Evolutionary conservation across 352 stramenopile genomes (phyloP), one percentile per base, ranked within the genome.

Genomic region (Thraustochytrium striatum): DNA sequence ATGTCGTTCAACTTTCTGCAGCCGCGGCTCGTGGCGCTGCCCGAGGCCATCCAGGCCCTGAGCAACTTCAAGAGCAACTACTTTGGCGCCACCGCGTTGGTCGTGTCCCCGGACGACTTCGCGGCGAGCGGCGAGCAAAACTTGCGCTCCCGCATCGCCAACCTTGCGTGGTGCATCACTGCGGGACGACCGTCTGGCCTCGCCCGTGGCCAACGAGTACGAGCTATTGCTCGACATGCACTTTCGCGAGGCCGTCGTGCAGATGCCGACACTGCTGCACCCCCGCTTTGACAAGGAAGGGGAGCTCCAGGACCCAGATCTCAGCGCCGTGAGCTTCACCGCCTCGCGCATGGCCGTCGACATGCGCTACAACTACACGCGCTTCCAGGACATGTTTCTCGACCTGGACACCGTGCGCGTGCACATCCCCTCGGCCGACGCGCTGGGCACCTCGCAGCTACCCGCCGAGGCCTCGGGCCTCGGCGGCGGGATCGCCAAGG

Each of bases 51-150:
- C 21, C 32, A 75, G 9, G 65, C 65, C 33, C 13, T 75, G 16
- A 50, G 11, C 3, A 75, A 75, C 39, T 75, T 75, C 28, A 39
- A 75, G 25, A 38, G 30, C 21, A 75, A 75, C 52, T 75, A 75
- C 65, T 75, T 75, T 75, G 65, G 65, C 21, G 21, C 35, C 9
- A 9, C 44, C 16, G 25, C 33, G 44, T 75, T 62, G n/a, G 2
- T 61, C 21, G 68, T 41, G 5, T 55, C 65, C 0, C 65, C 65
- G 30, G 65, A 75, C 50, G 65, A 75, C 39, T 75, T 62, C 36
- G 65, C 65, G 21, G 65, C 65, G 0, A 61, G 65, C 52, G 52
- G 52, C 7, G 25, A 75, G 2, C 28, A 30, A 0, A 75, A 75
- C 25, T n/a, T 75, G 39, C 44, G 65, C 19, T 75, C 65, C 7